These are phyloP conservation scores for Hirsutella minnesotensis DNA, from an alignment of 2,329 filamentous ascomycete genomes.

Conservation along the genomic window DNA sequence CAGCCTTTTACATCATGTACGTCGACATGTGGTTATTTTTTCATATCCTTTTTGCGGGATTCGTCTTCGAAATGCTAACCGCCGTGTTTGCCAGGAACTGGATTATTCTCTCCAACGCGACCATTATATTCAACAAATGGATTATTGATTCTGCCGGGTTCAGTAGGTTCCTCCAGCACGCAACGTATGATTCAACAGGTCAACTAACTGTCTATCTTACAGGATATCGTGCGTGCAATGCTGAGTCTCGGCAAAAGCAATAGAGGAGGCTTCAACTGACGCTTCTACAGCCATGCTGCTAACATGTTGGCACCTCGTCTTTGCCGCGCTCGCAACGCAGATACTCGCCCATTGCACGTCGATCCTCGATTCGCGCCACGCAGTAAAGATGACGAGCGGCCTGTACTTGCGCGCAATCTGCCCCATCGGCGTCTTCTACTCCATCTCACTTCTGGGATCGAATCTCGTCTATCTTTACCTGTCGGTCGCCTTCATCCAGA, in stretches of 20 bases:
- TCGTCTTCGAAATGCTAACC: too few relatives aligned
- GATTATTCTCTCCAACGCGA: slow-evolving; percentile 75
- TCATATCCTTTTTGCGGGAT: neutral
- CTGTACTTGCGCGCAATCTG: slow-evolving; percentile 52
- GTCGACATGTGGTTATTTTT: neutral
- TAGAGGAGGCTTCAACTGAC: too few relatives aligned
- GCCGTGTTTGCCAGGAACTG: slow-evolving; percentile 44
- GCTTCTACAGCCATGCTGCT: slow-evolving; percentile 47
- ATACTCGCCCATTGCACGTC: slow-evolving; percentile 51
- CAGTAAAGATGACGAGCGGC: slow-evolving; percentile 46
- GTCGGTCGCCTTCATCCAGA: slow-evolving; percentile 57
- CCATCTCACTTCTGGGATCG: slow-evolving; percentile 51
- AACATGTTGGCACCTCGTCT: slow-evolving; percentile 56
- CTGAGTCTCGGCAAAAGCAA: too few relatives aligned
- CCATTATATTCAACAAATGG: slow-evolving; percentile 91
- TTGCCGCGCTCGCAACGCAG: slow-evolving; percentile 55
- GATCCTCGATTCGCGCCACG: slow-evolving; percentile 50
- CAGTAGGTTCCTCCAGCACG: slow-evolving; percentile 41
- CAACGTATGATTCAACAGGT: too few relatives aligned
- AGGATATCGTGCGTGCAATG: slow-evolving; percentile 12
- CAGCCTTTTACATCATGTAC: slow-evolving; percentile 21
- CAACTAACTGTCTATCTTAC: neutral
- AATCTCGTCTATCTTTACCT: slow-evolving; percentile 59
- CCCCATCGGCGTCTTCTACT: slow-evolving; percentile 55
- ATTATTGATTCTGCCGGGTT: slow-evolving; percentile 66